A percentile compares a stretch with the other conserved stretches of the same genome.
Conservation (phyloP, 257 asterid genomes). For the Mitragyna speciosa region DNA sequence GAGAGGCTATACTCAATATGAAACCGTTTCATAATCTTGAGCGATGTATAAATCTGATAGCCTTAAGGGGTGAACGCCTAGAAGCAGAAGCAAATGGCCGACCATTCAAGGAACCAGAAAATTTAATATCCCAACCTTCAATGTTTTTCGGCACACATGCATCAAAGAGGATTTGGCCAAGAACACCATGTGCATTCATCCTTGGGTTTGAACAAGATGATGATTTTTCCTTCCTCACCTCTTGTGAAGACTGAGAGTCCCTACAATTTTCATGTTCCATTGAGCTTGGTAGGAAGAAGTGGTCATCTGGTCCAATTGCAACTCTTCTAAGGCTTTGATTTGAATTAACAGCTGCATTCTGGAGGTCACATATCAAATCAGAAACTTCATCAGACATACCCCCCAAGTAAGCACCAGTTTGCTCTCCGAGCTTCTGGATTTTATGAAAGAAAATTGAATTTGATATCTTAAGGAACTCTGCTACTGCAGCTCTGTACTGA, state of each 20-base stretch:
- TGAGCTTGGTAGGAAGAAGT: constrained; percentile 79
- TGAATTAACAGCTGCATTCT: constrained; percentile 82
- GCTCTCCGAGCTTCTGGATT: constrained; percentile 60
- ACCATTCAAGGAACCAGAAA: constrained; percentile 65
- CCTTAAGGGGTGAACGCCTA: constrained; percentile 50
- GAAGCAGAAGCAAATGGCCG: constrained; percentile 61
- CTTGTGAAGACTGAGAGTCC: constrained; percentile 41
- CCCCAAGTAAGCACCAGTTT: constrained; percentile 35
- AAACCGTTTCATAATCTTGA: constrained; percentile 57
- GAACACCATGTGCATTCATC: constrained; percentile 66
- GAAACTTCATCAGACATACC: constrained; percentile 54
- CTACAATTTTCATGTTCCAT: constrained; percentile 41
- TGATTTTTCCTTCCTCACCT: constrained; percentile 50
- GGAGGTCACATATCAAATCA: constrained; percentile 80
- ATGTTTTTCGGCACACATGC: constrained; percentile 81
- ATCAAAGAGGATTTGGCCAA: constrained; percentile 80
- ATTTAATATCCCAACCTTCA: constrained; percentile 90
- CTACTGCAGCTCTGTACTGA: constrained; percentile 50
- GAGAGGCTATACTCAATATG: constrained; percentile 18
- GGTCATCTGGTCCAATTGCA: constrained; percentile 73
- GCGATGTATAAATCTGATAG: constrained; percentile 46
- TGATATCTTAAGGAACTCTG: constrained; percentile 65
- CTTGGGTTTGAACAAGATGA: constrained; percentile 50
- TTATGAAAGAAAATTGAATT: constrained; percentile 51
- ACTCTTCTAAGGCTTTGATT: constrained; percentile 79